Base-by-base conservation (phyloP, 768 basidiomycete genomes). In the Trametes cubensis region DNA sequence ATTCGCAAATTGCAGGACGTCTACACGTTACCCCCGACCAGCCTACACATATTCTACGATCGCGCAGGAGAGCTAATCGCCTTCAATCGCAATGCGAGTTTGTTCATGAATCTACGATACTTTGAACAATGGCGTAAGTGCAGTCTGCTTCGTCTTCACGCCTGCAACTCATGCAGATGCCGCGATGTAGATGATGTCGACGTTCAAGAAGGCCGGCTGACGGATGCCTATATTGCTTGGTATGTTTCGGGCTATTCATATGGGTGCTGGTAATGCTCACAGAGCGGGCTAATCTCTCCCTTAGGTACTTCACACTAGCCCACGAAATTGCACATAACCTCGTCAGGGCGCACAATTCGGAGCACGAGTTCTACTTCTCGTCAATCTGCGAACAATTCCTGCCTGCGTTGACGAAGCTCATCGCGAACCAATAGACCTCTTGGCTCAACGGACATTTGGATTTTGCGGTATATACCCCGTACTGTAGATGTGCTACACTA, bases 241-340 rank as follows among this genome's bases (percentile, higher is more conserved):
- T 90, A 60, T 23, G 79, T 70, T 13, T 39, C 34, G 52, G 20
- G 55, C 26, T 45, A 15, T 23, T 47, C 28, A 34, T 2, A 4
- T 34, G 6, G 11, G 11, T 34, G 5, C 20, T 46, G 13, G 53
- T 61, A 40, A 51, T n/a, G 61, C 44, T 40, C 23, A 25, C 18
- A 23, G 38, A 18, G 21, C 44, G 15, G 8, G 38, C n/a, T 13
- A 20, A 4, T 21, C 4, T 20, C 13, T 15, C 17, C 17, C 5
- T 8, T 65, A 90, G 90, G 91, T 99, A 89, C 74, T 93, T 95
- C 69, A 88, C 90, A 0, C 80, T 97, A 15, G 94, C 95, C 0
- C 96, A 97, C 72, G 94, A 94, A 70, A 90, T 94, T 66, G 92
- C 92, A 10, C 95, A 98, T 74, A 98, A 96, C 70, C 78, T 97